These are phyloP conservation scores for Neurospora sp. DNA, from an alignment of 495 filamentous ascomycete species.

Conservation along the genomic window DNA sequence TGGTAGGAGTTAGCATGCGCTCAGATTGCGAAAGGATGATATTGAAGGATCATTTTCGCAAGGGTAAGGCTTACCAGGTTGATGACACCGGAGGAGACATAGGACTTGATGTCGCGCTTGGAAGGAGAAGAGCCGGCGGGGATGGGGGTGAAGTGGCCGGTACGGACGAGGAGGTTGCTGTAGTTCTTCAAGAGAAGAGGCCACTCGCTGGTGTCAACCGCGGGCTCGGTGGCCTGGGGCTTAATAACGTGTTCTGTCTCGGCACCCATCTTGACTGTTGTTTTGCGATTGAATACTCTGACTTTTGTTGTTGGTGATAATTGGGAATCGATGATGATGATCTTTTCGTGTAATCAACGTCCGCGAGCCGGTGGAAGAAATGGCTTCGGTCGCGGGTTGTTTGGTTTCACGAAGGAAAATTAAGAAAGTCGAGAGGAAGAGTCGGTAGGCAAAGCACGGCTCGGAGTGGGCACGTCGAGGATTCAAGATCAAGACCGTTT, in stretches of 20 bases:
- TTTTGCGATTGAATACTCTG: not conserved
- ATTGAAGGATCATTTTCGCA: not conserved
- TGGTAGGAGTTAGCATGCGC: constrained; percentile 27
- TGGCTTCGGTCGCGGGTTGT: not conserved
- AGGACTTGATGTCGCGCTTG: constrained; percentile 88
- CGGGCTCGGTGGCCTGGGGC: constrained; percentile 63
- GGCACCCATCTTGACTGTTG: constrained; percentile 7
- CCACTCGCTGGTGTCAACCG: constrained; percentile 70
- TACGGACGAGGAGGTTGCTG: constrained; percentile 72
- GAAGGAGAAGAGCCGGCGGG: constrained; percentile 76
- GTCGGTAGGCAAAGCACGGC: not conserved
- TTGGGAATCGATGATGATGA: not conserved
- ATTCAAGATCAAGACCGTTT: not conserved
- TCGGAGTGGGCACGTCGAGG: not conserved
- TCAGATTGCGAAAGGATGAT: not conserved
- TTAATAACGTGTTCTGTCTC: constrained; percentile 76
- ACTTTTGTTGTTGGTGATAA: not conserved
- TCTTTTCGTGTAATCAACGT: not conserved
- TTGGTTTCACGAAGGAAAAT: not conserved
- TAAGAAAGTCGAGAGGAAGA: not conserved
- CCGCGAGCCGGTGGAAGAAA: not conserved
- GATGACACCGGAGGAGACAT: constrained; percentile 92
- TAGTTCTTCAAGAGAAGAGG: constrained; percentile 90
- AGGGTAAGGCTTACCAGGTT: constrained; percentile 37
- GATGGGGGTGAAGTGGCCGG: constrained; percentile 89